Percentiles rank a stretch among this genome's conserved stretches.
These are phyloP conservation scores for Hypoxylon sp. DNA, from an alignment of 2,329 filamentous ascomycete genomes.

Conservation along the genomic window DNA sequence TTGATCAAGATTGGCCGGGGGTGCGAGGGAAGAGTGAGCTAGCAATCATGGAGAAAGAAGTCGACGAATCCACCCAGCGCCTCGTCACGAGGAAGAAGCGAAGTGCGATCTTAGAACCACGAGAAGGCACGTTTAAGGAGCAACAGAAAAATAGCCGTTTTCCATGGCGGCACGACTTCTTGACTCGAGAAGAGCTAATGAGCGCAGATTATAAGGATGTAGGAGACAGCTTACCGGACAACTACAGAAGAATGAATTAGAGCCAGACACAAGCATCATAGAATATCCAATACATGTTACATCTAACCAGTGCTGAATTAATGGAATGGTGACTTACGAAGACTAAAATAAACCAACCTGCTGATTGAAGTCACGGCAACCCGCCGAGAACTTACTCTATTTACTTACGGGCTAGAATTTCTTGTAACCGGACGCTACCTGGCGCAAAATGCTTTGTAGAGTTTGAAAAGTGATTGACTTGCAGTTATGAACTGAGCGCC, in stretches of 20 bases:
- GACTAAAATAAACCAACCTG: neutral
- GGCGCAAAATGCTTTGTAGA: too few species aligned
- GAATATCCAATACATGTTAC: neutral
- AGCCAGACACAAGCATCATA: neutral
- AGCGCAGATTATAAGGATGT: neutral
- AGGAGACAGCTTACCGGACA: neutral
- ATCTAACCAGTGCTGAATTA: neutral
- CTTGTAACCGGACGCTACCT: neutral
- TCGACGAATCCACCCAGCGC: slow-evolving; percentile 1
- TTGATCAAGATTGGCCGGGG: slow-evolving; percentile 44
- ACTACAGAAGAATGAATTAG: neutral
- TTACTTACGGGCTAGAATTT: neutral
- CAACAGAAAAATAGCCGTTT: neutral
- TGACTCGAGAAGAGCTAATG: slow-evolving; percentile 11
- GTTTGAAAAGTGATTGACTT: neutral
- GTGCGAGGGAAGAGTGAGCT: slow-evolving; percentile 47
- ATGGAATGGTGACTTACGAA: neutral
- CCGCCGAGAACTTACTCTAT: neutral
- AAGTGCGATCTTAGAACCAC: slow-evolving; percentile 45
- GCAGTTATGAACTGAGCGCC: neutral
- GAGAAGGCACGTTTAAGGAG: slow-evolving; percentile 28
- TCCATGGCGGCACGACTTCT: slow-evolving; percentile 22
- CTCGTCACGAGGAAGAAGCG: neutral
- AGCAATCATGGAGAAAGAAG: slow-evolving; percentile 33
- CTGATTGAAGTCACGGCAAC: neutral